A percentile compares a stretch with the other conserved stretches of the same genome.
Evolutionary conservation across 2,329 filamentous ascomycete genomes (phyloP).

Genomic region (Exserohilum turcica): DNA sequence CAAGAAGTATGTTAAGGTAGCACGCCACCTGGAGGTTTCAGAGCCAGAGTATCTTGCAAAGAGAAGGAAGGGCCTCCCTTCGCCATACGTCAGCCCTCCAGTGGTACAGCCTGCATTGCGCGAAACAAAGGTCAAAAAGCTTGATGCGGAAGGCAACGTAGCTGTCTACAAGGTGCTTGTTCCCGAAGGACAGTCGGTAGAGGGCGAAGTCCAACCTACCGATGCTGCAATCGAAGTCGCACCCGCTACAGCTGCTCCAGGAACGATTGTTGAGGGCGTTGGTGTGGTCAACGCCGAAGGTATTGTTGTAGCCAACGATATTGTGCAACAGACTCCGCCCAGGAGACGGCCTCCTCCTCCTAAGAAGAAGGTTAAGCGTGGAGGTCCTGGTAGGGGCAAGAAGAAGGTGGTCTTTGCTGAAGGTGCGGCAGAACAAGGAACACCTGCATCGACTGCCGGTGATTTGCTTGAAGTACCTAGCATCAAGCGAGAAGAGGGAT

Average conservation of each 20-base stretch:
- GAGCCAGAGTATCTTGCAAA: slow-evolving; percentile 68
- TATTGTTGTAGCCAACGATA: slow-evolving; percentile 58
- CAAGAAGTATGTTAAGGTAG: slow-evolving; percentile 63
- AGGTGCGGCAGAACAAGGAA: slow-evolving; percentile 48
- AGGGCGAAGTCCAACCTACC: slow-evolving; percentile 76
- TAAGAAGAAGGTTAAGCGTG: slow-evolving; percentile 77
- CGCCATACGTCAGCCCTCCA: slow-evolving; percentile 40
- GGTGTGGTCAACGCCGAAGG: slow-evolving; percentile 66
- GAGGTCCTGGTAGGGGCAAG: slow-evolving; percentile 79
- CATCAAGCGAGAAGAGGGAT: slow-evolving; percentile 50
- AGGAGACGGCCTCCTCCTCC: slow-evolving; percentile 74
- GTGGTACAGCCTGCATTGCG: slow-evolving; percentile 59
- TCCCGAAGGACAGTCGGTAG: slow-evolving; percentile 76
- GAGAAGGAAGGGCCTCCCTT: slow-evolving; percentile 63
- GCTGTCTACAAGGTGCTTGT: slow-evolving; percentile 85
- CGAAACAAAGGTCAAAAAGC: slow-evolving; percentile 77
- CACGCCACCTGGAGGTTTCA: slow-evolving; percentile 61
- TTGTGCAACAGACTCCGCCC: slow-evolving; percentile 55
- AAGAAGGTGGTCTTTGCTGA: slow-evolving; percentile 68
- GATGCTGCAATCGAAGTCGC: slow-evolving; percentile 55
- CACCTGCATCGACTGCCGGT: slow-evolving; percentile 28
- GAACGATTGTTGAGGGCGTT: slow-evolving; percentile 64
- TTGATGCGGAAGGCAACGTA: slow-evolving; percentile 77
- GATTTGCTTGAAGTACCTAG: slow-evolving; percentile 33
- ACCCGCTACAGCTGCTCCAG: slow-evolving; percentile 57